Base-by-base conservation (phyloP, 352 stramenopile species). In the Phytopythium mirpurense region DNA sequence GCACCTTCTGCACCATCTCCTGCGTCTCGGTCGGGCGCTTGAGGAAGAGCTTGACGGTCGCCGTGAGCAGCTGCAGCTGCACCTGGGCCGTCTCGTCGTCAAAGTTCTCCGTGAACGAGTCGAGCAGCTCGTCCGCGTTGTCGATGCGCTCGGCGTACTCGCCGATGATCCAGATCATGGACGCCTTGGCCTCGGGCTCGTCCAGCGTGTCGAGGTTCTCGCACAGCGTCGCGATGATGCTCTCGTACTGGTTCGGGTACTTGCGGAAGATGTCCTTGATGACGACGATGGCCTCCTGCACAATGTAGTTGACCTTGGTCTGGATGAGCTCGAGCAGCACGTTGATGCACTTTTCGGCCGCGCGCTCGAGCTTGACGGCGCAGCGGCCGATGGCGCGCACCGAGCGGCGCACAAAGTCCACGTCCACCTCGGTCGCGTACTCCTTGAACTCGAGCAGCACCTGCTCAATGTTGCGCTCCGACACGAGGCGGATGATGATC, bases 211-310 rank as follows among this genome's bases (percentile, higher is more conserved):
- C 97, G n/a, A 99, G 72, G 70, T 99, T 99, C 63, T 99, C 96
- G 67, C 97, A 99, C 16, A 99, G 74, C 10, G 95, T 99, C 23
- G 93, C 96, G 70, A 99, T 99, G 70, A 99, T 98, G 56, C 78
- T 96, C 73, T 99, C 97, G 68, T 99, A 99, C 58, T 97, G 89
- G 79, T 99, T 99, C 56, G 96, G 96, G 78, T 99, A 99, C 66
- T 98, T 97, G 47, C 97, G 92, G 87, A 99, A 99, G 59, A 99
- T 99, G 62, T 99, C 96, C 72, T 99, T 99, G 72, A 99, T 99
- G 27, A 99, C 97, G 72, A 99, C 98, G 51, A 99, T 98, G 31
- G 95, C 95, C 70, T 99, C 97, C 70, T 99, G 97, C 3, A 99
- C 95, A 41, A 99, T 98, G 63, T 99, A 99, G 74, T 98, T 98